phyloP scores from a whole-genome alignment of 2,329 filamentous ascomycete genomes.

The Juglanconis oblonga region DNA sequence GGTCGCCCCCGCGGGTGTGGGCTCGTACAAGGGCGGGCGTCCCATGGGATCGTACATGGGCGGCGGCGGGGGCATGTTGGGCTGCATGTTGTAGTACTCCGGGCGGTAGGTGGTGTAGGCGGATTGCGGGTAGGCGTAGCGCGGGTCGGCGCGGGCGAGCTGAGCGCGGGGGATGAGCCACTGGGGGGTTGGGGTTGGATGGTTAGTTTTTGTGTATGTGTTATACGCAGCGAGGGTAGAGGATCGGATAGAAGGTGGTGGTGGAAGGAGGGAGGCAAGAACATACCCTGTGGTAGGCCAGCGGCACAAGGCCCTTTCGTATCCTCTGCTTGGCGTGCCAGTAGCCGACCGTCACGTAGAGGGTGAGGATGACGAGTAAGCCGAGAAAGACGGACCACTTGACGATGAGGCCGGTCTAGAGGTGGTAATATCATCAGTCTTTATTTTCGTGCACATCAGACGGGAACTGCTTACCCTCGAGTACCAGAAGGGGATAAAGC shows the following conservation, averaged over 20 bases:
- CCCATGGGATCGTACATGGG: constrained; percentile 55
- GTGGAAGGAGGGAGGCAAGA: not conserved
- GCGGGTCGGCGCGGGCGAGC: constrained; percentile 45
- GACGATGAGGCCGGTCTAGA: constrained; percentile 60
- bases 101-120: constrained; percentile 40
- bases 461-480: constrained; percentile 31
- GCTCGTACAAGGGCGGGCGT: constrained; percentile 54
- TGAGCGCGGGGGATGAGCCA: constrained; percentile 50
- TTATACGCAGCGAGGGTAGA: not conserved
- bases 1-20: constrained; percentile 41
- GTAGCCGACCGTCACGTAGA: constrained; percentile 66
- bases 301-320: constrained; percentile 60
- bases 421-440: not conserved
- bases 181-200: constrained; percentile 28
- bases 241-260: not conserved
- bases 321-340: constrained; percentile 67
- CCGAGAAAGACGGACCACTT: constrained; percentile 69
- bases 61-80: constrained; percentile 52
- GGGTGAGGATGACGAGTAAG: constrained; percentile 55
- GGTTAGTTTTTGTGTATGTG: not conserved
- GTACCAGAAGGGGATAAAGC: constrained; percentile 35
- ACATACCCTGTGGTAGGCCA: constrained; percentile 68
- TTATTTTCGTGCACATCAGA: too few relatives aligned
- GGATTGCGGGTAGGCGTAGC: constrained; percentile 43
- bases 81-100: constrained; percentile 46